phyloP scores from a whole-genome alignment of 176 grass and related monocot species.

The Hyparrhenia diplandra region DNA sequence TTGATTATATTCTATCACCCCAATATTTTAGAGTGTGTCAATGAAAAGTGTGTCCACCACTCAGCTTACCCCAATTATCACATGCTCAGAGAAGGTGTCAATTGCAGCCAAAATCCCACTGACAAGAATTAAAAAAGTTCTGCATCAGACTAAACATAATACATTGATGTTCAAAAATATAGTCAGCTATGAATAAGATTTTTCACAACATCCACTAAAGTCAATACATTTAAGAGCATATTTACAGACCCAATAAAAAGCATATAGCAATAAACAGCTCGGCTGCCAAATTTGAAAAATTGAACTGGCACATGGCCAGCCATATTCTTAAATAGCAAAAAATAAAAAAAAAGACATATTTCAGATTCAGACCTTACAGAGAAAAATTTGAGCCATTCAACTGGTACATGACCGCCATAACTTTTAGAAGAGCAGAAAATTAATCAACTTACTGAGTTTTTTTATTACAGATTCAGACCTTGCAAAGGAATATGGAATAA shows the following conservation, averaged over 20 bases:
- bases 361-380: background rate
- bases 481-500: background rate
- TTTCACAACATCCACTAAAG: constrained; percentile 1
- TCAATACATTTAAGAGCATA: background rate
- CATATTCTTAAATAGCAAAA: background rate
- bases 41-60: background rate
- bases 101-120: constrained; percentile 89
- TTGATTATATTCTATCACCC: background rate
- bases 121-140: background rate
- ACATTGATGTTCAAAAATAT: background rate
- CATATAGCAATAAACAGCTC: background rate
- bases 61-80: constrained; percentile 70
- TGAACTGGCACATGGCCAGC: background rate
- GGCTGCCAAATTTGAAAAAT: background rate
- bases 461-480: background rate
- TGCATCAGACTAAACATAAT: background rate
- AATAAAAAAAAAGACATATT: background rate
- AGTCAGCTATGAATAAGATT: background rate
- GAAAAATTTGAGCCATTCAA: background rate
- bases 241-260: background rate
- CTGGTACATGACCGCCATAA: background rate
- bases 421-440: background rate
- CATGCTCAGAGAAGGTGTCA: constrained; percentile 74
- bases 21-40: background rate
- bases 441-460: background rate